phyloP scores from a whole-genome alignment of 192 early-diverging fungal genomes.

The Coemansia sp. region DNA sequence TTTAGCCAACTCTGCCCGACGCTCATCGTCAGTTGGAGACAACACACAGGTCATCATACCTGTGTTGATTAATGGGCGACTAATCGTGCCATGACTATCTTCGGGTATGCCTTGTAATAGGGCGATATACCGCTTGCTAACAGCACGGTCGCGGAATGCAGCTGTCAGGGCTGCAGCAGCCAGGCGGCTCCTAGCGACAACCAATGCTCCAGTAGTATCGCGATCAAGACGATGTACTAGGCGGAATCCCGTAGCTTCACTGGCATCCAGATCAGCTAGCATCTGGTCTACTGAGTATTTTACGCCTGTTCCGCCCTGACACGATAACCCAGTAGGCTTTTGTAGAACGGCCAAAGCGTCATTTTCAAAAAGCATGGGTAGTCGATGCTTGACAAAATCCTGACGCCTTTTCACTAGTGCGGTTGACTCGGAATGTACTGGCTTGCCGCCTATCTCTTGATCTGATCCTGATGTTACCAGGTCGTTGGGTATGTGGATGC shows the following conservation, averaged over 20 bases:
- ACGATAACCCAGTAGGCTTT: conserved; percentile 28
- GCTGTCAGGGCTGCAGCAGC: conserved; percentile 14
- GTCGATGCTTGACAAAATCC: conserved; percentile 4
- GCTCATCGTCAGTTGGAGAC: background rate
- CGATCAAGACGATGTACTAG: conserved; percentile 40
- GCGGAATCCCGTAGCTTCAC: conserved; percentile 8
- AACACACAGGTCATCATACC: background rate
- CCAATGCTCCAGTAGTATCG: conserved; percentile 29
- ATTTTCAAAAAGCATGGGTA: conserved; percentile 23
- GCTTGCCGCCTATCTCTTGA: background rate
- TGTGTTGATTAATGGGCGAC: conserved; percentile 8
- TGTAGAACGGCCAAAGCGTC: conserved; percentile 17
- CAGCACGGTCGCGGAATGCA: conserved; percentile 22
- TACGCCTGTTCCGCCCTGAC: conserved; percentile 29
- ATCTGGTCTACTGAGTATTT: conserved; percentile 17
- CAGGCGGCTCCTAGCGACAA: conserved; percentile 15
- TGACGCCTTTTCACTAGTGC: background rate
- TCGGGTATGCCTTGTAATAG: conserved; percentile 20
- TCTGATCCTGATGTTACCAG: conserved; percentile 9
- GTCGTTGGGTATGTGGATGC: conserved; percentile 15
- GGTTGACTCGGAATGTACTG: background rate
- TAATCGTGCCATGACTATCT: background rate
- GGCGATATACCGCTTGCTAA: conserved; percentile 26
- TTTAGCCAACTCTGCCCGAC: background rate
- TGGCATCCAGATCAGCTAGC: conserved; percentile 13